These are phyloP conservation scores for Talinum fruticosum DNA, from an alignment of 148 eudicot species.

Conservation along the genomic window DNA sequence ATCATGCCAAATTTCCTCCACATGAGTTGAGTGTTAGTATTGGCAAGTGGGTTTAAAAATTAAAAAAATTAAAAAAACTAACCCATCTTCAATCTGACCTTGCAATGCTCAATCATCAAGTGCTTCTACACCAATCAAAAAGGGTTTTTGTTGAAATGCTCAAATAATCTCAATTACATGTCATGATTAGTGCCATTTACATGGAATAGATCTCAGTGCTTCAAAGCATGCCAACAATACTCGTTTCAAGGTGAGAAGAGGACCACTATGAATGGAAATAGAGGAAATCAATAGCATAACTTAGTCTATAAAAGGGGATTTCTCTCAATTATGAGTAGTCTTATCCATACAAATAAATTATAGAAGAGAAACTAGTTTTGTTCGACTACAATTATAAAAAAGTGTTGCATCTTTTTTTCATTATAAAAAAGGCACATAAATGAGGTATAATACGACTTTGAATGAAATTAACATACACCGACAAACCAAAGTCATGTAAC, in stretches of 20 bases:
- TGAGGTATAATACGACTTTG: too few relatives aligned
- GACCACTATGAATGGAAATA: background rate
- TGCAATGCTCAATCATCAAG: background rate
- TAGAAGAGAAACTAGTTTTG: background rate
- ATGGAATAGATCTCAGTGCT: slow-evolving; percentile 4
- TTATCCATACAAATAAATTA: background rate
- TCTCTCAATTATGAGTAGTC: too few relatives aligned
- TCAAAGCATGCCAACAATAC: background rate
- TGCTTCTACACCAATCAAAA: background rate
- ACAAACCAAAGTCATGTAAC: too few relatives aligned
- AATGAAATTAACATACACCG: too few relatives aligned
- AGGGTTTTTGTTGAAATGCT: background rate
- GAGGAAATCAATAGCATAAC: background rate
- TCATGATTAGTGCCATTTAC: background rate
- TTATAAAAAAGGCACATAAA: too few relatives aligned
- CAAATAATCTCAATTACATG: background rate
- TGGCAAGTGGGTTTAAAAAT: too few relatives aligned
- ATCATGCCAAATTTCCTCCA: too few relatives aligned
- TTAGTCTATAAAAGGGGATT: too few relatives aligned
- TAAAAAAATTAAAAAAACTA: too few relatives aligned
- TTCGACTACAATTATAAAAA: too few relatives aligned
- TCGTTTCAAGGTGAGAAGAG: background rate
- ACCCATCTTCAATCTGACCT: background rate
- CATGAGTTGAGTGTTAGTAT: too few relatives aligned
- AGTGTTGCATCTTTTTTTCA: too few relatives aligned